Percentiles rank a stretch among this genome's conserved stretches.
Evolutionary conservation across 768 basidiomycete species (phyloP).

Genomic region (button mushroom (Agaricus bisporus)): DNA sequence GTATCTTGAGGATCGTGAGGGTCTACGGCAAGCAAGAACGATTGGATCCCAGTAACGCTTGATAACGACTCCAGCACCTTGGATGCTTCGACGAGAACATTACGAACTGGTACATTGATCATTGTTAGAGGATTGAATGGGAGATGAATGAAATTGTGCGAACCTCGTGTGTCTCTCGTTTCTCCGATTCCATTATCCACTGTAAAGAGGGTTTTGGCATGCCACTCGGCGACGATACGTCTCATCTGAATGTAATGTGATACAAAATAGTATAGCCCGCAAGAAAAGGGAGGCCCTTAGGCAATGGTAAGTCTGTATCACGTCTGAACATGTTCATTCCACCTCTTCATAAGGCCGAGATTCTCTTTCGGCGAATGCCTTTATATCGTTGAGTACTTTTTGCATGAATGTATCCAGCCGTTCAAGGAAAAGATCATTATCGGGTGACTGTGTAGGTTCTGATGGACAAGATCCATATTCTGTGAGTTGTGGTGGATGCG

Average conservation of each 20-base stretch:
- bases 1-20: constrained; percentile 37
- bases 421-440: constrained; percentile 55
- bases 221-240: constrained; percentile 56
- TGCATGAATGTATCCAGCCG: constrained; percentile 60
- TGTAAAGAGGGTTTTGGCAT: constrained; percentile 48
- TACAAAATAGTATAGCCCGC: constrained; percentile 12
- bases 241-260: constrained; percentile 32
- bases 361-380: constrained; percentile 57
- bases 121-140: neutral
- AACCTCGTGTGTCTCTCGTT: neutral
- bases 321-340: constrained; percentile 8
- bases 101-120: constrained; percentile 29
- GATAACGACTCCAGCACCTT: constrained; percentile 48
- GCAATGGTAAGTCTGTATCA: constrained; percentile 10
- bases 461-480: constrained; percentile 22
- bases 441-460: constrained; percentile 18
- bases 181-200: neutral
- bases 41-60: constrained; percentile 45
- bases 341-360: constrained; percentile 56
- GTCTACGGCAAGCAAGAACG: constrained; percentile 58
- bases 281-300: constrained; percentile 13
- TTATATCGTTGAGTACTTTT: constrained; percentile 49
- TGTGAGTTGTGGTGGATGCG: constrained; percentile 14
- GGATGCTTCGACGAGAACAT: constrained; percentile 44
- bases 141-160: neutral